Percentiles rank a stretch among this genome's conserved stretches.
These are phyloP conservation scores for Neurospora sublineolata DNA, from an alignment of 495 filamentous ascomycete species.

Conservation along the genomic window DNA sequence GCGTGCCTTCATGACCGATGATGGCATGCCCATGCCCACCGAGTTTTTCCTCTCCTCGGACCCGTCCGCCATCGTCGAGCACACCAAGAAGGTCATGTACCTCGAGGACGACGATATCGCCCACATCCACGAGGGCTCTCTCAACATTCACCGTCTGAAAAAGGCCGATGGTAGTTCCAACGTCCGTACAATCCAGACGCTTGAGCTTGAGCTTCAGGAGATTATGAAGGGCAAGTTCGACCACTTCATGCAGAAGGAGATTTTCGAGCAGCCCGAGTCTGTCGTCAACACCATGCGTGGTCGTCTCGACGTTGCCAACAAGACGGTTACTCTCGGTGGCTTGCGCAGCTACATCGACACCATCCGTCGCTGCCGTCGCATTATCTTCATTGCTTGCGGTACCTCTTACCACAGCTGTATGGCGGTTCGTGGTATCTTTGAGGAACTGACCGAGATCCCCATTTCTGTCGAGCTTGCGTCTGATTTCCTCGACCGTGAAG, in stretches of 20 bases:
- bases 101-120: slow-evolving; percentile 99
- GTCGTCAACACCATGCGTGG: slow-evolving; percentile 99
- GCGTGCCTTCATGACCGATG: slow-evolving; percentile 94
- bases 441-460: slow-evolving; percentile 95
- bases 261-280: slow-evolving; percentile 98
- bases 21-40: slow-evolving; percentile 92
- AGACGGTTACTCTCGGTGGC: slow-evolving; percentile 88
- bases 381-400: slow-evolving; percentile 98
- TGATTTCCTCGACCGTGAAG: slow-evolving; percentile 93
- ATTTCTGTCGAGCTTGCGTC: slow-evolving; percentile 95
- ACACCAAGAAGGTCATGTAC: slow-evolving; percentile 99
- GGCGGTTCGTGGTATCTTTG: slow-evolving; percentile 94
- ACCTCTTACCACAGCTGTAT: slow-evolving; percentile 98
- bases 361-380: slow-evolving; percentile 86
- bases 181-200: slow-evolving; percentile 92
- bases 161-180: slow-evolving; percentile 96
- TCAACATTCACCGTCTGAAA: slow-evolving; percentile 95
- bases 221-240: slow-evolving; percentile 99
- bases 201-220: slow-evolving; percentile 97
- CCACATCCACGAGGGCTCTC: slow-evolving; percentile 94
- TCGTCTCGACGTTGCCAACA: slow-evolving; percentile 84
- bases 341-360: slow-evolving; percentile 91
- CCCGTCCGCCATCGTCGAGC: slow-evolving; percentile 94
- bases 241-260: slow-evolving; percentile 99
- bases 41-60: slow-evolving; percentile 99